Percentiles rank a stretch among this genome's conserved stretches.
phyloP scores from a whole-genome alignment of 2,329 filamentous ascomycete species.

The Phialemoniopsis sp. region DNA sequence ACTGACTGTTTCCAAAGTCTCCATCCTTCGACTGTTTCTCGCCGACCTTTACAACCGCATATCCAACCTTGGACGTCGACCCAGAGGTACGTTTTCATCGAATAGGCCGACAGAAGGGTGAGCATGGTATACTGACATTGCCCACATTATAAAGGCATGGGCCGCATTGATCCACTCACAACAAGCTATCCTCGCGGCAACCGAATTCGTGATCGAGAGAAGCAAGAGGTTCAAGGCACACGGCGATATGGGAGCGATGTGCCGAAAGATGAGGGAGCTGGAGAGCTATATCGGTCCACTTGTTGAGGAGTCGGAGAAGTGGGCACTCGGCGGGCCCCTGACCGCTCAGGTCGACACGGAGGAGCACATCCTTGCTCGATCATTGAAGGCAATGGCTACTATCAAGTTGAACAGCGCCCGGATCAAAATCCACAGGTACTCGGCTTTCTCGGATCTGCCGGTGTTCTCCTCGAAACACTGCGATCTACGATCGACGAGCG shows the following conservation, averaged over 20 bases:
- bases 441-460: slow-evolving; percentile 44
- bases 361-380: slow-evolving; percentile 35
- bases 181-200: slow-evolving; percentile 40
- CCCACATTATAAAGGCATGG: slow-evolving; percentile 29
- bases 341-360: slow-evolving; percentile 28
- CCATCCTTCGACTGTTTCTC: slow-evolving; percentile 37
- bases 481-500: slow-evolving; percentile 31
- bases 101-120: neutral
- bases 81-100: slow-evolving; percentile 26
- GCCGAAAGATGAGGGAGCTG: slow-evolving; percentile 33
- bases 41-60: slow-evolving; percentile 37
- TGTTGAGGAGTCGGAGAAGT: slow-evolving; percentile 27
- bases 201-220: slow-evolving; percentile 42
- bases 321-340: slow-evolving; percentile 23
- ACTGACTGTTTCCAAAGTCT: slow-evolving; percentile 20
- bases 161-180: slow-evolving; percentile 39
- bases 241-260: slow-evolving; percentile 32
- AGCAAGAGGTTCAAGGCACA: slow-evolving; percentile 33
- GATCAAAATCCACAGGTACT: slow-evolving; percentile 47
- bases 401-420: slow-evolving; percentile 50
- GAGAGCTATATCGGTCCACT: slow-evolving; percentile 31
- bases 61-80: slow-evolving; percentile 34
- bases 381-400: slow-evolving; percentile 39
- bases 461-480: slow-evolving; percentile 45
- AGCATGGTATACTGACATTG: slow-evolving; percentile 1